A percentile compares a stretch with the other conserved stretches of the same genome.
Evolutionary conservation across 2,329 filamentous ascomycete species (phyloP).

Genomic region (Malbranchea zuffiana): DNA sequence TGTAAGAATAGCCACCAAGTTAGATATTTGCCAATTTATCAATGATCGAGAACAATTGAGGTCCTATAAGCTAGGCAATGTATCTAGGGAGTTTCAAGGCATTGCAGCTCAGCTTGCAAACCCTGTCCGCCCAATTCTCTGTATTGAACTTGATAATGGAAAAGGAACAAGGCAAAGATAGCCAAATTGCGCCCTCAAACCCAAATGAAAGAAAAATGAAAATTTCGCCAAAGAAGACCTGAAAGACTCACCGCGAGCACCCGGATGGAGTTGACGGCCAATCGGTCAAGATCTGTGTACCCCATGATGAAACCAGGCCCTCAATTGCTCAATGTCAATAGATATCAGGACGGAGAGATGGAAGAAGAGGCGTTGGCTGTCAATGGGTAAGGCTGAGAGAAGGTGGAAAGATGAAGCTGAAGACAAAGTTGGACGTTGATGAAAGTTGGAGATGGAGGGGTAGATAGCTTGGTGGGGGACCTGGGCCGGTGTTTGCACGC

Average conservation of each 20-base stretch:
- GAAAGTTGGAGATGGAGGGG: slow-evolving; percentile 11
- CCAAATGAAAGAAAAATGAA: neutral
- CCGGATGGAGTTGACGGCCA: slow-evolving; percentile 97
- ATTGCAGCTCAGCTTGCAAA: too few species aligned
- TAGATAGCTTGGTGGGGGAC: too few species aligned
- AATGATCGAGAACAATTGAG: too few species aligned
- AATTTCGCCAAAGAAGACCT: slow-evolving; percentile 3
- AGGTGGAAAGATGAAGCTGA: slow-evolving; percentile 16
- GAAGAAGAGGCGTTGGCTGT: neutral
- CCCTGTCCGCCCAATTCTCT: too few species aligned
- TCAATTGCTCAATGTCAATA: neutral
- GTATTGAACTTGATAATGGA: too few species aligned
- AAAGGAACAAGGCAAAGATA: neutral
- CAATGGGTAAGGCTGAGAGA: slow-evolving; percentile 9
- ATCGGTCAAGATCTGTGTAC: slow-evolving; percentile 76
- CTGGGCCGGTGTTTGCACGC: too few species aligned
- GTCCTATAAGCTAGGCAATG: too few species aligned
- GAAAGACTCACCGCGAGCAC: slow-evolving; percentile 70
- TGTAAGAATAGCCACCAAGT: slow-evolving; percentile 32
- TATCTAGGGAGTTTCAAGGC: too few species aligned
- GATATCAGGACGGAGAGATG: neutral
- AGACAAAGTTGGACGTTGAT: slow-evolving; percentile 11
- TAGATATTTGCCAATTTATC: too few species aligned
- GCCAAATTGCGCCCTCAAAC: neutral
- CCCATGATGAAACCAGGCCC: slow-evolving; percentile 53